A percentile compares a stretch with the other conserved stretches of the same genome.
Evolutionary conservation across 148 eudicot species (phyloP).

Genomic region (Chenopodium formosanum): DNA sequence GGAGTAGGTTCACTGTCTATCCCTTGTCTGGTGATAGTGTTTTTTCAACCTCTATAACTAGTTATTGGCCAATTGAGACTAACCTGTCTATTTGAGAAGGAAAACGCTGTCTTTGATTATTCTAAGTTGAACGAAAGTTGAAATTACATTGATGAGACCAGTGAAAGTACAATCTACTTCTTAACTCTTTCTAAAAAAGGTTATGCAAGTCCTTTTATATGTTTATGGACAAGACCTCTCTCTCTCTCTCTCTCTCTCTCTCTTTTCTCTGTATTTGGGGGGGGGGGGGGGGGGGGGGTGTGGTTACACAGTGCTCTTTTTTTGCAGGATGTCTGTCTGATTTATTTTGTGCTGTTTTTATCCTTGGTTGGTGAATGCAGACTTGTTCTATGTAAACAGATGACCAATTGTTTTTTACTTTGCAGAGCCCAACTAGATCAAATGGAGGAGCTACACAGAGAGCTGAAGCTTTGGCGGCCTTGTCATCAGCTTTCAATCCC

Average conservation of each 20-base stretch:
- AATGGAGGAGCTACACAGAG: slow-evolving; percentile 67
- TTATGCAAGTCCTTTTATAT: neutral
- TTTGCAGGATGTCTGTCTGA: neutral
- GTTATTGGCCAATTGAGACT: no score
- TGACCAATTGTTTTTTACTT: slow-evolving; percentile 12
- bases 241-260: neutral
- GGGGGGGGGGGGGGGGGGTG: neutral
- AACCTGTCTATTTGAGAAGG: no score
- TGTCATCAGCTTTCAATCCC: slow-evolving; percentile 80
- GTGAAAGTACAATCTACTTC: no score
- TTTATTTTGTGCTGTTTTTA: neutral
- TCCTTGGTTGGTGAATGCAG: neutral
- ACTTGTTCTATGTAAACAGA: neutral
- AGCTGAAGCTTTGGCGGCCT: slow-evolving; percentile 48
- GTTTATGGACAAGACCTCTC: neutral
- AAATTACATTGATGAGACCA: no score
- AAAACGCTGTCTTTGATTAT: no score
- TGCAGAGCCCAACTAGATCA: slow-evolving; percentile 58
- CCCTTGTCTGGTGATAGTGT: no score
- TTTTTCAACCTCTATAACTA: no score
- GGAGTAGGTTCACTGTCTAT: no score
- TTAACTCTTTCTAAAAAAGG: neutral
- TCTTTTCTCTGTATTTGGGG: no score
- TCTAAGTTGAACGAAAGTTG: no score
- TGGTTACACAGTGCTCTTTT: neutral